Conservation (phyloP, 768 basidiomycete species). For the Leucosporidium yakuticum region DNA sequence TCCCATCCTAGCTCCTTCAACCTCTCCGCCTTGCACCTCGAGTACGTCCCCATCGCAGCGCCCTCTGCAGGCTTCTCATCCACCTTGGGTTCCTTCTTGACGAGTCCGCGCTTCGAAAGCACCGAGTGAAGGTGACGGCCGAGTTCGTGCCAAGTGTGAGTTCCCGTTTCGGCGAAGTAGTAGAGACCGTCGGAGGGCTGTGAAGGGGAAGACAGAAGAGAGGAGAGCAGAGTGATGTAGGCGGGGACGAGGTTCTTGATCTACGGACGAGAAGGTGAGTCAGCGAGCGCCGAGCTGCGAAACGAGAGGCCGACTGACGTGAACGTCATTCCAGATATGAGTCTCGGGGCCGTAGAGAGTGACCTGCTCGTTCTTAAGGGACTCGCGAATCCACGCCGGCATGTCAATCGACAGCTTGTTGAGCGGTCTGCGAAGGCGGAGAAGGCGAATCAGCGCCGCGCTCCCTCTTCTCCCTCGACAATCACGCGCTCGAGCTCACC, state of each 20-base stretch:
- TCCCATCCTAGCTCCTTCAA: slow-evolving; percentile 1
- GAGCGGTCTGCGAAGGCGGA: slow-evolving; percentile 12
- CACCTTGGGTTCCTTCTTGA: background rate
- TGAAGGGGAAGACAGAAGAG: background rate
- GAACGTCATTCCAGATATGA: slow-evolving; percentile 25
- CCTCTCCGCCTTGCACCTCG: background rate
- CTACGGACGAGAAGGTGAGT: background rate
- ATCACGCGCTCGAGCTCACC: background rate
- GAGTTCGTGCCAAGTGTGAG: background rate
- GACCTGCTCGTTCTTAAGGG: slow-evolving; percentile 7
- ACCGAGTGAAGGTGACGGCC: background rate
- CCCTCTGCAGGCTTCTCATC: background rate
- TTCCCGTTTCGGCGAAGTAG: slow-evolving; percentile 6
- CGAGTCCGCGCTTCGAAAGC: background rate
- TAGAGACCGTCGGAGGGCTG: background rate
- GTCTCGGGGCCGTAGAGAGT: background rate
- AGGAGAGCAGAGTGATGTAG: background rate
- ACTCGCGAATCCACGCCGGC: slow-evolving; percentile 10
- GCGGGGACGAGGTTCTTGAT: slow-evolving; percentile 6
- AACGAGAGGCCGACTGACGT: slow-evolving; percentile 3
- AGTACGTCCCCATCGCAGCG: slow-evolving; percentile 1
- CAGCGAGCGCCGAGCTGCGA: background rate
- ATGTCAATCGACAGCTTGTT: slow-evolving; percentile 25
- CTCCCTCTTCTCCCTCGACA: background rate
- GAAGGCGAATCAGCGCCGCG: background rate